Percentiles rank a stretch among this genome's conserved stretches.
phyloP scores from a whole-genome alignment of 1,284 basidiomycete species.

The Malassezia equina region DNA sequence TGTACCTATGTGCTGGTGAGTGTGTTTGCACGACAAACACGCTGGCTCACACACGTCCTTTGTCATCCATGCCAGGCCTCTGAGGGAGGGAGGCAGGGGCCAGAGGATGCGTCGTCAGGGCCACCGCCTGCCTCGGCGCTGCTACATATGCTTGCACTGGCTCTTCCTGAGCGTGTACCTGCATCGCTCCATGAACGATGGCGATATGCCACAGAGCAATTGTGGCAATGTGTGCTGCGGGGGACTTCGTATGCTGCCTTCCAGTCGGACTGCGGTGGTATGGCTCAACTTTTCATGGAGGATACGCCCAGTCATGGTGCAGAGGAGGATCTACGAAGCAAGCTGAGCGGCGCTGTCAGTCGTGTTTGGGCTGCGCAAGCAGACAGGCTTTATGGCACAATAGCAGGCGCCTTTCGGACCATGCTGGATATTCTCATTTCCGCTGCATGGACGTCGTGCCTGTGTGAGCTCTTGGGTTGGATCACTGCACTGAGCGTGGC shows the following conservation, averaged over 20 bases:
- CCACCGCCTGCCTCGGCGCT: not conserved
- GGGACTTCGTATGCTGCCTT: conserved; percentile 9
- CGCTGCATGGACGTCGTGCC: not conserved
- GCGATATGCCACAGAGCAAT: not conserved
- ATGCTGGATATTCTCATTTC: conserved; percentile 19
- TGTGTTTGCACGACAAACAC: conserved; percentile 6
- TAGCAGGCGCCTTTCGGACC: conserved; percentile 21
- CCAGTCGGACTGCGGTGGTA: conserved; percentile 6
- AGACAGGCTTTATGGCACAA: conserved; percentile 18
- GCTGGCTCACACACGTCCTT: conserved; percentile 15
- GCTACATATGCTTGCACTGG: not conserved
- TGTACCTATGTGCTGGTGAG: not conserved
- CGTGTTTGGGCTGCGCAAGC: conserved; percentile 16
- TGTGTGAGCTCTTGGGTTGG: conserved; percentile 20
- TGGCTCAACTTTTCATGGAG: not conserved
- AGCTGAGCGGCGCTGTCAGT: not conserved
- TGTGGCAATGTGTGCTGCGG: conserved; percentile 9
- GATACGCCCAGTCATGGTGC: not conserved
- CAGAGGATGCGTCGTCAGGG: not conserved
- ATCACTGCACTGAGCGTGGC: conserved; percentile 6
- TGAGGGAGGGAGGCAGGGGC: not conserved
- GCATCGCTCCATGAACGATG: not conserved
- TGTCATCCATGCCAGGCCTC: not conserved
- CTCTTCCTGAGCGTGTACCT: not conserved
- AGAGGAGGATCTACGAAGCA: not conserved